Conservation (phyloP, 2,329 filamentous ascomycete species). For the Diplodia scrobiculata region DNA sequence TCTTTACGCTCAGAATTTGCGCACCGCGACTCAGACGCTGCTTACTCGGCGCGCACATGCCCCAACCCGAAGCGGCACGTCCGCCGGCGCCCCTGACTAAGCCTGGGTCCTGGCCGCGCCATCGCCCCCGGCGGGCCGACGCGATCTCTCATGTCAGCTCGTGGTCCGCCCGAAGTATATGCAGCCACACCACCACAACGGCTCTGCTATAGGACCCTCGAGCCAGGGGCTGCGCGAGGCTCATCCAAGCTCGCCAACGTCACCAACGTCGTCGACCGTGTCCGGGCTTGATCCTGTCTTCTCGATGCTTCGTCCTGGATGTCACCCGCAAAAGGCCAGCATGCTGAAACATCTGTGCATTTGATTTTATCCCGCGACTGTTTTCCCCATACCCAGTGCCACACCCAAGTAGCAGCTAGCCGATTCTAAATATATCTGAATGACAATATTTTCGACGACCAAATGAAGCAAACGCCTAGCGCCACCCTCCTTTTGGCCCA, state of each 20-base stretch:
- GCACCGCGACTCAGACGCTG: background rate
- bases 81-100: conserved; percentile 16
- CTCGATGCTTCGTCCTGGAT: too few species aligned
- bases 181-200: background rate
- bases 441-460: conserved; percentile 22
- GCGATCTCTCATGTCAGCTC: conserved; percentile 7
- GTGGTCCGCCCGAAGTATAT: conserved; percentile 14
- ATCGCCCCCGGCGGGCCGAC: conserved; percentile 4
- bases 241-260: conserved; percentile 1
- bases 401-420: conserved; percentile 3
- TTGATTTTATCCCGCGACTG: conserved; percentile 8
- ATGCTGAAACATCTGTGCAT: background rate
- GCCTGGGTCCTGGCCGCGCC: background rate
- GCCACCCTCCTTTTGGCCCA: conserved; percentile 13
- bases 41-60: conserved; percentile 20
- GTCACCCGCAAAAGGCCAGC: background rate
- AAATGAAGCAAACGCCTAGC: background rate
- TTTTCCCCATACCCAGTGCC: conserved; percentile 3
- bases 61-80: conserved; percentile 1
- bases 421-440: conserved; percentile 20
- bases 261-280: background rate
- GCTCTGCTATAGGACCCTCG: conserved; percentile 23
- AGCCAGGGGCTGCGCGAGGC: conserved; percentile 13
- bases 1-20: background rate
- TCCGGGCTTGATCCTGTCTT: background rate